Evolutionary conservation across 2,329 filamentous ascomycete genomes (phyloP), one percentile per base, ranked within the genome.

Genomic region (Xylaria hypoxylon): DNA sequence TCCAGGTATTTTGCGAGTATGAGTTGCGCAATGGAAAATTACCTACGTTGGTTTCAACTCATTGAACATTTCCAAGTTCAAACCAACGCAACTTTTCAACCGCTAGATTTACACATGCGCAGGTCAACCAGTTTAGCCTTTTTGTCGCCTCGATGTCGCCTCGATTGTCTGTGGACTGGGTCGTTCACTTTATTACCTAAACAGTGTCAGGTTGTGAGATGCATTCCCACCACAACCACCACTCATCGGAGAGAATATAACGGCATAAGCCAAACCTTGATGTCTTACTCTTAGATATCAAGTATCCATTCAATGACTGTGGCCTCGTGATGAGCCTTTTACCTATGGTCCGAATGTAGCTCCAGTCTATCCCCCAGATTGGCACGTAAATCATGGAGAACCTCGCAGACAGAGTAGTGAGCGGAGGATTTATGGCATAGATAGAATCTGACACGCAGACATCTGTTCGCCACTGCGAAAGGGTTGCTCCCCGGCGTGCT

Each of bases 331-430:
- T 42, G n/a, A 19, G 22, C 7, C 15, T 42, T 31, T n/a, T 51
- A 42, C 22, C 22, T 19, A 52, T 48, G 38, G 17, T 28, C 15
- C 24, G 38, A 47, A 53, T 26, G 42, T 33, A 47, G 17, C n/a
- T 40, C 47, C 61, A 52, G 57, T 45, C 17, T 26, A 60, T 62
- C 55, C 67, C 64, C 64, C 67, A 64, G 67, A 68, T 64, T 64
- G 52, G 19, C 64, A 64, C 45, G 59, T 38, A 63, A 50, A 68
- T 65, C 59, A 48, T 59, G 31, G 19, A 40, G 48, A 53, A 53
- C 22, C 48, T 33, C 38, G n/a, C 13, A 53, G 48, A 45, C 15
- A 24, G 8, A 40, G 3, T 15, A 33, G 26, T 52, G 38, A 26
- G 35, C 10, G n/a, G n/a, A n/a, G 24, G 42, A 59, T 65, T 61